These are phyloP conservation scores for Moricandia moricandioides DNA, from an alignment of 345 rosid genomes.

Conservation along the genomic window DNA sequence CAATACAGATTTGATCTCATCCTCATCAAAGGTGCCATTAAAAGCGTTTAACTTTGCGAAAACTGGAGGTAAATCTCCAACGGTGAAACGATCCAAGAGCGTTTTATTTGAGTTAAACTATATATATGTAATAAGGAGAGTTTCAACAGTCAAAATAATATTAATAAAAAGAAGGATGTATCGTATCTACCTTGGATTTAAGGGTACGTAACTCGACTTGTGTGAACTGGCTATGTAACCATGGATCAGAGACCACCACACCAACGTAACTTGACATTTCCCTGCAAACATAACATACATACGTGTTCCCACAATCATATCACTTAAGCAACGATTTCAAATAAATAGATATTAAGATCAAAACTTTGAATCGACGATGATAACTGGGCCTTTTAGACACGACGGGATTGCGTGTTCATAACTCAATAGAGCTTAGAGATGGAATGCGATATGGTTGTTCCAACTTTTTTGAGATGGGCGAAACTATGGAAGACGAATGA, in stretches of 20 bases:
- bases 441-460: background rate
- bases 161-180: too few species aligned
- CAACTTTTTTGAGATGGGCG: background rate
- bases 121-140: background rate
- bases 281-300: background rate
- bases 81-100: conserved; percentile 50
- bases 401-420: background rate
- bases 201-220: conserved; percentile 95
- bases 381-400: background rate
- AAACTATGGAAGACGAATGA: too few species aligned
- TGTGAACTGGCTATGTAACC: conserved; percentile 98
- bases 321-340: background rate
- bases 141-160: background rate
- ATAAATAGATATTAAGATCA: background rate
- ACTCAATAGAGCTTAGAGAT: background rate
- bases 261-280: conserved; percentile 88
- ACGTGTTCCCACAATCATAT: background rate
- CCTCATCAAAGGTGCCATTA: conserved; percentile 53
- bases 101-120: conserved; percentile 70
- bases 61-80: conserved; percentile 66
- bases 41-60: conserved; percentile 72
- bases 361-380: background rate
- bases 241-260: conserved; percentile 88
- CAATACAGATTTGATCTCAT: conserved; percentile 63
- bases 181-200: conserved; percentile 55